Evolutionary conservation across 2,329 filamentous ascomycete genomes (phyloP).

Genomic region (Cercospora sp.): DNA sequence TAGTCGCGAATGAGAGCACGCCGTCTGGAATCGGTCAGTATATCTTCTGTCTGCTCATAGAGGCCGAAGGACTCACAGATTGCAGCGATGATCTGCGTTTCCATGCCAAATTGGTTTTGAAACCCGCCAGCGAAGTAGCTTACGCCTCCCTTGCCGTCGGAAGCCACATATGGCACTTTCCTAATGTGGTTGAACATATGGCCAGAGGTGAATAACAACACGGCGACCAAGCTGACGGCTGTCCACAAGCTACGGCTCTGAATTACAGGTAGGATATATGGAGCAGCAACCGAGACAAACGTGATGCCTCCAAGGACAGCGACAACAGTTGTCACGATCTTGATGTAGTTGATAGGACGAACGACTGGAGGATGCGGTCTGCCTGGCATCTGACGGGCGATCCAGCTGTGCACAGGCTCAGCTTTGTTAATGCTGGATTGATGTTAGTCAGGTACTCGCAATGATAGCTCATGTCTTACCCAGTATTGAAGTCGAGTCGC

Average conservation of each 20-base stretch:
- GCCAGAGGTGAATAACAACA: slow-evolving; percentile 90
- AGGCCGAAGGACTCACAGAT: slow-evolving; percentile 69
- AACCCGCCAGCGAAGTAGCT: slow-evolving; percentile 90
- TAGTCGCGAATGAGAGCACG: slow-evolving; percentile 82
- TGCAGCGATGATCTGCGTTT: slow-evolving; percentile 91
- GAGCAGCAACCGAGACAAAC: slow-evolving; percentile 67
- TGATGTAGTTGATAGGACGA: slow-evolving; percentile 84
- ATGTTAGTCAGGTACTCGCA: neutral
- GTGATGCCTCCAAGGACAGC: slow-evolving; percentile 70
- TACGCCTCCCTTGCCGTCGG: slow-evolving; percentile 80
- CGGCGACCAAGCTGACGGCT: slow-evolving; percentile 79
- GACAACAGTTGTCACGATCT: slow-evolving; percentile 67
- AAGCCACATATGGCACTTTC: slow-evolving; percentile 87
- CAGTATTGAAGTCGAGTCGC: slow-evolving; percentile 80
- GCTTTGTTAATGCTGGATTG: slow-evolving; percentile 65
- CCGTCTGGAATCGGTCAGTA: slow-evolving; percentile 57
- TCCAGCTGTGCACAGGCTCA: slow-evolving; percentile 76
- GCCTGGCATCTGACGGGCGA: slow-evolving; percentile 73
- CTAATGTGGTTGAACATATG: slow-evolving; percentile 99
- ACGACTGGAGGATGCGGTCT: slow-evolving; percentile 74
- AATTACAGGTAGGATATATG: slow-evolving; percentile 76
- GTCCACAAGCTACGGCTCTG: slow-evolving; percentile 95
- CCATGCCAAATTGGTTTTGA: slow-evolving; percentile 88
- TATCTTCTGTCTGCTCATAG: neutral
- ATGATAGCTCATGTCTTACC: slow-evolving; percentile 55